A percentile compares a stretch with the other conserved stretches of the same genome.
Conservation (phyloP, 2,329 filamentous ascomycete species). For the Lachnellula subtilissima region DNA sequence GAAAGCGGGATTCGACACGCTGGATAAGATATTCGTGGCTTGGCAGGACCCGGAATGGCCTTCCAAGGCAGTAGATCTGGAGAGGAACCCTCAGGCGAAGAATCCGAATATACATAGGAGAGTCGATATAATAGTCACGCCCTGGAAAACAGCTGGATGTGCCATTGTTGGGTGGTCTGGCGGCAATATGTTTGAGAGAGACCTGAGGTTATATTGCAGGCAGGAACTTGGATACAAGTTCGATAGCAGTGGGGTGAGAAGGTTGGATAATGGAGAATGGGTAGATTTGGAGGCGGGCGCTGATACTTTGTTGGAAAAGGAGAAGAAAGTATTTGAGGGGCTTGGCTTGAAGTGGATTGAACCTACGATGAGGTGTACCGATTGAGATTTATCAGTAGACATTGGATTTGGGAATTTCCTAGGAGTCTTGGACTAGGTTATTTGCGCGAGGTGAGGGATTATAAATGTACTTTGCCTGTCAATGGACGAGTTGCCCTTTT, state of each 20-base stretch:
- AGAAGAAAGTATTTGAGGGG: conserved; percentile 74
- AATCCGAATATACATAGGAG: conserved; percentile 75
- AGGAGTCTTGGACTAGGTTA: too few species aligned
- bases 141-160: conserved; percentile 85
- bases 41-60: conserved; percentile 69
- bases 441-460: too few species aligned
- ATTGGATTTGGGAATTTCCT: neutral
- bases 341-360: conserved; percentile 64
- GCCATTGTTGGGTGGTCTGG: conserved; percentile 86
- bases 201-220: conserved; percentile 76
- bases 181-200: conserved; percentile 84
- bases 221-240: conserved; percentile 73
- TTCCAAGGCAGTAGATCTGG: conserved; percentile 32
- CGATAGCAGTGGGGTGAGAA: conserved; percentile 80
- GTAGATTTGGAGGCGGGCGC: conserved; percentile 66
- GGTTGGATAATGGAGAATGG: conserved; percentile 58
- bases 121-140: conserved; percentile 87
- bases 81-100: conserved; percentile 34
- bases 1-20: conserved; percentile 70
- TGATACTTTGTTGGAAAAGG: conserved; percentile 62
- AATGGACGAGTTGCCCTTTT: too few species aligned
- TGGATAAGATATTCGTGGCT: conserved; percentile 89
- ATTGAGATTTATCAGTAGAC: conserved; percentile 1
- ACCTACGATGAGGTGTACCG: conserved; percentile 56
- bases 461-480: too few species aligned